Evolutionary conservation across 2,329 filamentous ascomycete species (phyloP).

Genomic region (Neofusicoccum ribis): DNA sequence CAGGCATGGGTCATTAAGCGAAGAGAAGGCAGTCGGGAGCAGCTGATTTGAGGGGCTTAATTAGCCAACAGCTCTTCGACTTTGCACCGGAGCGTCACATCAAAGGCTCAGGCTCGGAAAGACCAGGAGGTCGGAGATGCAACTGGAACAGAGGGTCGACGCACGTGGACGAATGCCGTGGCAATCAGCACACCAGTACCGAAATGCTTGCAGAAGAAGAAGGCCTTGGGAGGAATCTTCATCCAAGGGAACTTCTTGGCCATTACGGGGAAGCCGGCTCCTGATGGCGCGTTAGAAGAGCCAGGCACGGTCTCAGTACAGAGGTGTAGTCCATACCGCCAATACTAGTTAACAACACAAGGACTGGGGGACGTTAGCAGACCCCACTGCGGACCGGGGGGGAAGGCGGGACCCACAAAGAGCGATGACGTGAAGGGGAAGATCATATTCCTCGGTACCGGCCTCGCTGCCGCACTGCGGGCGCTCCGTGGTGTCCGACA

Average conservation of each 20-base stretch:
- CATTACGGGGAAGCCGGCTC: constrained; percentile 39
- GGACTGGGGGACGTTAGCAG: constrained; percentile 32
- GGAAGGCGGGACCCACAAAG: constrained; percentile 33
- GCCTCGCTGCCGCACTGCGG: constrained; percentile 35
- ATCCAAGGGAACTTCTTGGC: constrained; percentile 57
- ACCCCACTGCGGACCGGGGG: neutral
- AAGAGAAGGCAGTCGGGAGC: constrained; percentile 60
- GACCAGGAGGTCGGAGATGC: neutral
- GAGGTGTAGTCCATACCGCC: constrained; percentile 24
- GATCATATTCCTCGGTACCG: constrained; percentile 34
- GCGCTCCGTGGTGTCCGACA: constrained; percentile 32
- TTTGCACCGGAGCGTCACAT: neutral
- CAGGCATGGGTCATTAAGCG: constrained; percentile 51
- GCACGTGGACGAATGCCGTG: constrained; percentile 75
- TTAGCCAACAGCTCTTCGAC: neutral
- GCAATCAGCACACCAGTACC: constrained; percentile 82
- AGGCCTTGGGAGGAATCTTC: constrained; percentile 57
- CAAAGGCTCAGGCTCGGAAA: constrained; percentile 19
- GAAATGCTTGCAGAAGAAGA: constrained; percentile 63
- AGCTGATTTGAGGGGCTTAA: constrained; percentile 35
- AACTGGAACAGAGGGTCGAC: constrained; percentile 11
- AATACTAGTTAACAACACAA: constrained; percentile 40
- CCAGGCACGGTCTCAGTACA: neutral
- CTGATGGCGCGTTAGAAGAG: neutral
- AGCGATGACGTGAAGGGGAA: constrained; percentile 40